phyloP scores from a whole-genome alignment of 2,329 filamentous ascomycete species.

The Epichloe typhina region DNA sequence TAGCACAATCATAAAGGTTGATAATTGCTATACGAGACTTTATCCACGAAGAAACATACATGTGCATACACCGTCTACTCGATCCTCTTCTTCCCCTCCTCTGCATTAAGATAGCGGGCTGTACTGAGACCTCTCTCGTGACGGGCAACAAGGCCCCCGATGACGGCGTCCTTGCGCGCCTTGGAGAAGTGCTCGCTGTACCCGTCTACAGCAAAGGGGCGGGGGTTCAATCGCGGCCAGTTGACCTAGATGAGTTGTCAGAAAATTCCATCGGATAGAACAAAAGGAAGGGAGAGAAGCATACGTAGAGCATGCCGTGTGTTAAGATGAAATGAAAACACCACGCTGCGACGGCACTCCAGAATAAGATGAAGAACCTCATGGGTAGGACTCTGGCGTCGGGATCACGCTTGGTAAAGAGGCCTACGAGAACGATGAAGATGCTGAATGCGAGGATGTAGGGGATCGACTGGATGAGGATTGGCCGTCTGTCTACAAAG shows the following conservation, averaged over 20 bases:
- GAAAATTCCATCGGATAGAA: neutral
- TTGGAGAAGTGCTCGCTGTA: conserved; percentile 77
- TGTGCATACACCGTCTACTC: conserved; percentile 39
- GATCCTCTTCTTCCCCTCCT: conserved; percentile 97
- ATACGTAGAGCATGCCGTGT: conserved; percentile 89
- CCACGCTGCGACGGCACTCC: conserved; percentile 57
- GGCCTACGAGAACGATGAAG: conserved; percentile 67
- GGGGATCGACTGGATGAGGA: conserved; percentile 85
- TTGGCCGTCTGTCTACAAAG: conserved; percentile 72
- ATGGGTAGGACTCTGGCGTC: conserved; percentile 69
- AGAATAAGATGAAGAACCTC: conserved; percentile 70
- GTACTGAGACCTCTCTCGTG: conserved; percentile 80
- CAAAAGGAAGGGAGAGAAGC: conserved; percentile 24
- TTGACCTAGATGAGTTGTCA: conserved; percentile 55
- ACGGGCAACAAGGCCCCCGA: conserved; percentile 54
- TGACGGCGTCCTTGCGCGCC: conserved; percentile 67
- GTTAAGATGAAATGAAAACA: conserved; percentile 62
- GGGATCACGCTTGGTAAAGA: conserved; percentile 58
- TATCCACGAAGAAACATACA: too few relatives aligned
- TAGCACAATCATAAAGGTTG: too few relatives aligned
- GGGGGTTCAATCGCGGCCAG: conserved; percentile 92
- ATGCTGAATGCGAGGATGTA: conserved; percentile 78
- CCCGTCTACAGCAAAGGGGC: conserved; percentile 73
- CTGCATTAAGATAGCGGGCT: conserved; percentile 67
- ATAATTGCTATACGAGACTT: too few relatives aligned